Evolutionary conservation across 257 asterid species (phyloP).

Genomic region (Apocynum venetum): DNA sequence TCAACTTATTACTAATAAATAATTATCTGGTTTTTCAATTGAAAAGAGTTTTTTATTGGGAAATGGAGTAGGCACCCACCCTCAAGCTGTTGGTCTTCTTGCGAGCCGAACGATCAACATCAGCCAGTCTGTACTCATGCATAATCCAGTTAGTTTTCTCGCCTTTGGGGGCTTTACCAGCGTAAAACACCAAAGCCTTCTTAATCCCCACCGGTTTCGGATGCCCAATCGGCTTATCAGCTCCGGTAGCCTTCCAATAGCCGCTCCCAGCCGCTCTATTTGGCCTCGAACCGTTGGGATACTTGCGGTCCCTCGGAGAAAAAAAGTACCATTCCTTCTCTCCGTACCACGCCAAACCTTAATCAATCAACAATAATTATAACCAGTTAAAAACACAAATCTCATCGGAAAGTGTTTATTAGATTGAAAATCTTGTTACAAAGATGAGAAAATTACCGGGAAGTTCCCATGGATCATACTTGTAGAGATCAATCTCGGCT

Average conservation of each 20-base stretch:
- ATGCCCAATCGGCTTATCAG: conserved; percentile 71
- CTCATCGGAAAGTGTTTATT: too few relatives aligned
- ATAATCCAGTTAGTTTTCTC: conserved; percentile 86
- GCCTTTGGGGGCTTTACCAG: conserved; percentile 87
- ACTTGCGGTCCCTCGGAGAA: conserved; percentile 84
- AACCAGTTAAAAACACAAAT: not conserved
- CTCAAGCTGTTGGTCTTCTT: conserved; percentile 55
- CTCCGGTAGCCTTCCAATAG: conserved; percentile 95
- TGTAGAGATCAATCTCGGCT: conserved; percentile 82
- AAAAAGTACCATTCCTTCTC: conserved; percentile 96
- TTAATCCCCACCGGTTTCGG: conserved; percentile 75
- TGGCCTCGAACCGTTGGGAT: conserved; percentile 91
- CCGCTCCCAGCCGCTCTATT: conserved; percentile 88
- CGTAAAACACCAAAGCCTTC: conserved; percentile 77
- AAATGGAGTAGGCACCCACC: conserved; percentile 38
- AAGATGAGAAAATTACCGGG: conserved; percentile 47
- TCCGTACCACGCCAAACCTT: conserved; percentile 72
- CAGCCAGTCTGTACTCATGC: conserved; percentile 92
- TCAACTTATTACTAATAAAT: not conserved
- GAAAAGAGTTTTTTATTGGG: not conserved
- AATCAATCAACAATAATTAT: not conserved
- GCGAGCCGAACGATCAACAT: conserved; percentile 78
- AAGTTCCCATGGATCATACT: conserved; percentile 75
- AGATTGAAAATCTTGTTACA: not conserved
- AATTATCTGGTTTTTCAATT: not conserved